Conservation (phyloP, 805 yeast species). For the Candida patagonica region DNA sequence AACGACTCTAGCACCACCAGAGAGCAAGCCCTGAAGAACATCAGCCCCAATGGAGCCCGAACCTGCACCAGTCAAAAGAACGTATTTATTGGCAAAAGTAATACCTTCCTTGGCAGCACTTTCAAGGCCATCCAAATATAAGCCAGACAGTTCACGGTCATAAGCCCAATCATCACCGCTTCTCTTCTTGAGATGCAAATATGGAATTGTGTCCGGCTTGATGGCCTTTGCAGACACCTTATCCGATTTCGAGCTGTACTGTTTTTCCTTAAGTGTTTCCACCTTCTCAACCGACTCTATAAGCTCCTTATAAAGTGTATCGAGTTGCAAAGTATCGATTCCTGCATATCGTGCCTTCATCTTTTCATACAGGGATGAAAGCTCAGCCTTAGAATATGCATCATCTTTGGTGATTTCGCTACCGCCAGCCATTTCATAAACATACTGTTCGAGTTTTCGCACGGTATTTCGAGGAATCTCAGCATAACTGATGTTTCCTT, state of each 20-base stretch:
- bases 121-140: constrained; percentile 84
- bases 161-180: constrained; percentile 71
- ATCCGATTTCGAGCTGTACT: constrained; percentile 37
- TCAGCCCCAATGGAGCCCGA: constrained; percentile 98
- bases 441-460: constrained; percentile 92
- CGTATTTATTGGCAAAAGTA: constrained; percentile 79
- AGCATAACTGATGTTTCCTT: constrained; percentile 76
- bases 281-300: constrained; percentile 30
- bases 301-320: constrained; percentile 26
- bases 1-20: constrained; percentile 97
- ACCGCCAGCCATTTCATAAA: constrained; percentile 93
- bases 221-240: constrained; percentile 17
- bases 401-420: constrained; percentile 65
- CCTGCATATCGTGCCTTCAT: constrained; percentile 59
- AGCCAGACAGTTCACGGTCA: constrained; percentile 66
- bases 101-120: constrained; percentile 91
- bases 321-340: constrained; percentile 41
- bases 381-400: constrained; percentile 60
- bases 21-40: constrained; percentile 82
- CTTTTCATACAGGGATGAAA: constrained; percentile 73
- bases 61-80: constrained; percentile 96
- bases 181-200: constrained; percentile 84
- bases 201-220: constrained; percentile 60
- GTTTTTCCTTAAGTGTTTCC: constrained; percentile 44
- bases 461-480: constrained; percentile 86